Evolutionary conservation across 108 stramenopile genomes (phyloP), one percentile per base, ranked within the genome.

Genomic region (Discostella stelligeroides): DNA sequence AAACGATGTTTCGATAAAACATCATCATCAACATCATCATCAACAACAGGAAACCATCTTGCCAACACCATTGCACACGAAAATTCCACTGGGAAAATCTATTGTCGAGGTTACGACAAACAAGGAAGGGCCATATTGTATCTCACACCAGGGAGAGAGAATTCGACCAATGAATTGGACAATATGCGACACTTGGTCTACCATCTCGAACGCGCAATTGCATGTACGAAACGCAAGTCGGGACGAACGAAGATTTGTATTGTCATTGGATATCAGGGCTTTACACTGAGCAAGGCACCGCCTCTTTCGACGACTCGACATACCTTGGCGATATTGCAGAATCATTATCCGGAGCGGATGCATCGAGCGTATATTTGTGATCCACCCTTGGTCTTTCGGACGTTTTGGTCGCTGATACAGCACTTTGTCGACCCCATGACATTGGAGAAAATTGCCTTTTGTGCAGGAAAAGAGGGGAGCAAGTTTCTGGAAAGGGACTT

Each of bases 111-210:
- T 18, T 89, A 86, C 54, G 95, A 96, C 75, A 76, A 72, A 42
- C 81, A 86, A 25, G 96, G 95, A 0, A 72, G 95, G 8, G 92
- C 88, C n/a, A 45, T 92, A 20, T 54, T 95, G 51, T 89, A 90
- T 73, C 90, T 97, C 85, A 84, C 92, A 12, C 97, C 97, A 0
- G 81, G 78, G 4, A 66, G 60, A 7, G 97, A 98, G 62, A 98
- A 97, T 70, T 92, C 92, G 9, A 64, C 68, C 9, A 55, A 91
- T 53, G 82, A 88, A 50, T 55, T 77, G 23, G 82, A 90, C 41
- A 90, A 97, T 42, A 95, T 98, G 85, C 66, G 83, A 21, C 89
- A 97, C 74, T 75, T 98, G 54, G 95, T 96, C 0, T 97, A 94
- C 62, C 85, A 90, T 60, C 65, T 98, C 51, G 96, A 95, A 75